Base-by-base conservation (phyloP, 2,329 filamentous ascomycete species). In the Colletotrichum sp. region DNA sequence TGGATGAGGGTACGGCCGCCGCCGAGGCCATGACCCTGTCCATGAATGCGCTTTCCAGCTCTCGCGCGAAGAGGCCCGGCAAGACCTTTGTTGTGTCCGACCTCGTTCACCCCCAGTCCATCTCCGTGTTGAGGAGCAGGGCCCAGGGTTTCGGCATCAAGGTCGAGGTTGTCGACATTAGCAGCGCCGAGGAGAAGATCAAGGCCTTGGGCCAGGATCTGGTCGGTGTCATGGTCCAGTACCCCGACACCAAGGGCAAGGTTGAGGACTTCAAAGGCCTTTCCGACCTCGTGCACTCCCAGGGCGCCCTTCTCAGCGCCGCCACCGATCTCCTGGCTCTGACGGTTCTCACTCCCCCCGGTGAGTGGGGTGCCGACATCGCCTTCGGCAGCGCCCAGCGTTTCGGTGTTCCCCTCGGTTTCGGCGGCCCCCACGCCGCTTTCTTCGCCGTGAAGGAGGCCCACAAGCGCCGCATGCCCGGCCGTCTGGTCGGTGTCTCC, bases 11-110 rank as follows among this genome's bases (percentile, higher is more conserved):
- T 26, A 98, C 96, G 2, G 96, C 96, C 15, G 96, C 96, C 16
- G 95, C 96, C 32, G 96, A 99, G 87, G 96, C 96, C 78, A 97
- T 99, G 96, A 98, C 96, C 16, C 90, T 99, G 84, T 96, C 96
- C 0, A 86, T 98, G 85, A 96, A 95, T 81, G 91, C 92, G 26
- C 89, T 98, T 55, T 90, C 96, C 1, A 81, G 90, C 6, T 90
- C 93, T 5, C 92, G 94, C 79, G 92, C 94, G 78, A 97, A 95
- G 88, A 90, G 93, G 72, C 86, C 90, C 28, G 93, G 92, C 79
- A 98, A 96, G 89, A 93, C 93, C 0, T 98, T 93, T 82, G 91
- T 98, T 13, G 95, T 98, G 6, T 98, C 95, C 7, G 90, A 95
- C 79, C 89, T 93, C 10, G 93, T 96, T 79, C 96, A 98, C 84